Base-by-base conservation (phyloP, 495 filamentous ascomycete genomes). In the Venustampulla echinocandica region DNA sequence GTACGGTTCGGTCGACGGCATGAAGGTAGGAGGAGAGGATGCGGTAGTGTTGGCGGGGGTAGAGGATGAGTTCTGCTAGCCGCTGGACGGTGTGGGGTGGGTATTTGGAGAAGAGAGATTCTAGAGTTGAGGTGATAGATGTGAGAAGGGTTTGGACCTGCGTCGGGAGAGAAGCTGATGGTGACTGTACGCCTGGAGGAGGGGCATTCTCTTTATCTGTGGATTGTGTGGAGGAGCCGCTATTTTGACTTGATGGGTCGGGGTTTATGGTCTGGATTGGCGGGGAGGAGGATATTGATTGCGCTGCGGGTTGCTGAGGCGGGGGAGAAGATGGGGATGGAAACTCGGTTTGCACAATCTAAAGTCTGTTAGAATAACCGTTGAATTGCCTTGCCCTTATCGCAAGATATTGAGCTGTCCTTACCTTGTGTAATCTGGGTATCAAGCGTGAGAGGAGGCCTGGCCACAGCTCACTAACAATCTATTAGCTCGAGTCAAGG, bases 21-120 rank as follows among this genome's bases (percentile, higher is more conserved):
- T 87, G 82, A 46, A 98, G 80, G 61, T 89, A 98, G 18, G 87
- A 77, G 4, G 84, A 76, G 3, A 96, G 72, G 23, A 79, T 82
- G 23, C 72, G 72, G 65, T 98, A 96, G 63, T 95, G 87, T 33
- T 73, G 68, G 30, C 67, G 82, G 5, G 92, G 92, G 14, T 62
- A 61, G 10, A 92, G 71, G 30, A 96, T 70, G n/a, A 98, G 84
- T 70, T 98, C 92, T 15, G 92, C 77, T 24, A 98, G 75, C 34
- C 92, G 84, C 65, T 98, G 92, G 42, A 95, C 73, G 0, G 92
- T 97, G 60, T 97, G 88, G 0, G 92, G 92, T 1, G 92, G 92
- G 49, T 85, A 77, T 0, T 69, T 65, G 21, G 73, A 28, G 65
- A 98, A 98, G 50, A 75, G 74, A 2, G 67, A 68, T 28, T 65